Conservation (phyloP, 345 rosid species). For the Atalantia buxifolia region DNA sequence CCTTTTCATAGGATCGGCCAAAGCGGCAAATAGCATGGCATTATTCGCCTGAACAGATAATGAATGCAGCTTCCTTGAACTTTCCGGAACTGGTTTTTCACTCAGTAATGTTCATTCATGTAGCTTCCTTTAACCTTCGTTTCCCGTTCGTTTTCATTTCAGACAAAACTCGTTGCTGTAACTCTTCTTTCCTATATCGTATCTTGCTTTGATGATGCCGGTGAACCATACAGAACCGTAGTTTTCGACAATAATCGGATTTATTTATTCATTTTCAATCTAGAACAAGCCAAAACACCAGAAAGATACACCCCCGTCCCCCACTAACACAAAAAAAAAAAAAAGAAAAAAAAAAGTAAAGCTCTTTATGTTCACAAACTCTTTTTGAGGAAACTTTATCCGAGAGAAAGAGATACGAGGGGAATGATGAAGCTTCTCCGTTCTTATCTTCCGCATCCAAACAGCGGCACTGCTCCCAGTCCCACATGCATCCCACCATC, state of each 20-base stretch:
- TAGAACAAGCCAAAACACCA: not conserved
- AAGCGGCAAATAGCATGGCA: not conserved
- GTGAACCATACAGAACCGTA: not conserved
- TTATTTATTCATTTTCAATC: not conserved
- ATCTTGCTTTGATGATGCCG: not conserved
- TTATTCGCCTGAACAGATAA: not conserved
- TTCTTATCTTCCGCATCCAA: not conserved
- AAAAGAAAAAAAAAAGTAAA: not conserved
- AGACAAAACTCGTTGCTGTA: not conserved
- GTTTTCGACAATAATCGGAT: not conserved
- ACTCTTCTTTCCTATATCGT: not conserved
- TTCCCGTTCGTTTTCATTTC: not conserved
- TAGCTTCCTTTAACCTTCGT: conserved; percentile 11
- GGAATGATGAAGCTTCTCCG: not conserved
- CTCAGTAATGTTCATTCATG: not conserved
- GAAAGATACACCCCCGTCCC: too few relatives aligned
- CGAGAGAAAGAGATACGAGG: not conserved
- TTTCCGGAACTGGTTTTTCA: not conserved
- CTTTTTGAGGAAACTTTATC: too few relatives aligned
- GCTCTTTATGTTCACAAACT: not conserved
- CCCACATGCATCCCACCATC: not conserved
- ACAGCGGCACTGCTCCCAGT: not conserved
- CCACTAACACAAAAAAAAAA: rapidly evolving
- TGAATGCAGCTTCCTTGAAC: not conserved
- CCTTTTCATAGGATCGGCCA: not conserved